phyloP scores from a whole-genome alignment of 495 filamentous ascomycete species.

The Acidiella bohemica region DNA sequence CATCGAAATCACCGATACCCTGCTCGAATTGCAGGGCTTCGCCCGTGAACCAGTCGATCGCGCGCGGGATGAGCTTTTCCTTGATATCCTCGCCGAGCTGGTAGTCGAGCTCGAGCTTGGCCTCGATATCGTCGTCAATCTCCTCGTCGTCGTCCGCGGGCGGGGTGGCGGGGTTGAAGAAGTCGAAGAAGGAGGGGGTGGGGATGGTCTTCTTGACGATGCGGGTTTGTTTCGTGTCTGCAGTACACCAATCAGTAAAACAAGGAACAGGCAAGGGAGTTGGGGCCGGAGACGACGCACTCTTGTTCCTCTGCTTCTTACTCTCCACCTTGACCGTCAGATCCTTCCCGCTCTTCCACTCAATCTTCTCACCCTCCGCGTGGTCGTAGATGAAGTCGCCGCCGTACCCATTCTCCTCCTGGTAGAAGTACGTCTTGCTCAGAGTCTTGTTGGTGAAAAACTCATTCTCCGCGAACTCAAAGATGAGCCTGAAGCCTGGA shows the following conservation, averaged over 20 bases:
- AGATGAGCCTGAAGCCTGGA: constrained; percentile 94
- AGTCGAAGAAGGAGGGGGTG: constrained; percentile 99
- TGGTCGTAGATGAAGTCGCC: constrained; percentile 99
- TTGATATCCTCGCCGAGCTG: constrained; percentile 99
- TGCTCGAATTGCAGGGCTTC: constrained; percentile 97
- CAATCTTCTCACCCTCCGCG: constrained; percentile 92
- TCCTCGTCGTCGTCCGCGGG: constrained; percentile 70
- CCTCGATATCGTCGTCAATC: constrained; percentile 79
- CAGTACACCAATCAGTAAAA: not conserved
- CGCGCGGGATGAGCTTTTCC: constrained; percentile 97
- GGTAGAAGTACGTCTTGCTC: constrained; percentile 98
- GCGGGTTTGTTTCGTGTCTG: constrained; percentile 97
- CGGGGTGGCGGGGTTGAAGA: constrained; percentile 90
- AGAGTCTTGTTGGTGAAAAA: constrained; percentile 95
- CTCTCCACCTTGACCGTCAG: constrained; percentile 88
- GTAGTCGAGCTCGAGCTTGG: constrained; percentile 96
- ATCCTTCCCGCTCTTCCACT: constrained; percentile 89
- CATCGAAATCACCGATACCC: constrained; percentile 72
- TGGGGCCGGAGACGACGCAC: constrained; percentile 56
- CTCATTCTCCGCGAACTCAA: constrained; percentile 88
- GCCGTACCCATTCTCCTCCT: constrained; percentile 94
- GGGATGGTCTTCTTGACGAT: constrained; percentile 98
- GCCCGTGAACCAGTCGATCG: constrained; percentile 99
- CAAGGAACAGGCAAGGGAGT: not conserved
- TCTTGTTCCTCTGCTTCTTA: constrained; percentile 99